These are phyloP conservation scores for Fusarium duplospermum DNA, from an alignment of 2,329 filamentous ascomycete genomes.

Conservation along the genomic window DNA sequence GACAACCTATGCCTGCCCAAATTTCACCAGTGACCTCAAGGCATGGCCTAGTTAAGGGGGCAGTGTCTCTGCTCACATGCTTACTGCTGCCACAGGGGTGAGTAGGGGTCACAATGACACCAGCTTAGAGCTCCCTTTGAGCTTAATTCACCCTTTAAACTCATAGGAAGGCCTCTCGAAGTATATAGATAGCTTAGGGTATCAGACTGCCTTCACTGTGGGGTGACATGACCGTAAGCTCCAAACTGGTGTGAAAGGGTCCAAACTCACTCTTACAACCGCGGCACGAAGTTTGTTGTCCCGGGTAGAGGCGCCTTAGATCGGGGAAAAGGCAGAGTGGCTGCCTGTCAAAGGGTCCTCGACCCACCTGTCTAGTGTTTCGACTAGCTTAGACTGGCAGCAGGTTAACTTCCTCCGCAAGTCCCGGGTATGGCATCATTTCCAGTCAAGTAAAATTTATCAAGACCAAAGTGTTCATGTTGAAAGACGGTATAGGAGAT, in stretches of 20 bases:
- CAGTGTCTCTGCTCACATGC: not conserved
- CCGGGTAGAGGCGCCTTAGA: not conserved
- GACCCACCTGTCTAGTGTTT: not conserved
- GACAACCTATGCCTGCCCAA: not conserved
- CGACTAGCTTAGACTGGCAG: not conserved
- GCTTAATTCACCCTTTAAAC: too few species aligned
- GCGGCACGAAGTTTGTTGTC: too few species aligned
- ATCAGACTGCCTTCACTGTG: too few species aligned
- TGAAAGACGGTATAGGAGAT: not conserved
- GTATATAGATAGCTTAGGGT: too few species aligned
- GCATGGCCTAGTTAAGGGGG: too few species aligned
- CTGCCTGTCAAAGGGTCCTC: not conserved
- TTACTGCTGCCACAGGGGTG: too few species aligned
- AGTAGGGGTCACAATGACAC: too few species aligned
- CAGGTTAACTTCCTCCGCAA: not conserved
- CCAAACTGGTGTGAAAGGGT: too few species aligned
- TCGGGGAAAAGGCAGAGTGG: not conserved
- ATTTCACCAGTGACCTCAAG: not conserved
- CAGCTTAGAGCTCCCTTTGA: too few species aligned
- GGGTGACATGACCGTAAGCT: too few species aligned
- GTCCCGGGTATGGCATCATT: not conserved
- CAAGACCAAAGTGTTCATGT: not conserved
- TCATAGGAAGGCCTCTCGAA: too few species aligned
- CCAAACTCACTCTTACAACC: too few species aligned
- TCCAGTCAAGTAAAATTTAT: not conserved